Base-by-base conservation (phyloP, 305 asterid species). In the Fraxinus xanthoxyloides region DNA sequence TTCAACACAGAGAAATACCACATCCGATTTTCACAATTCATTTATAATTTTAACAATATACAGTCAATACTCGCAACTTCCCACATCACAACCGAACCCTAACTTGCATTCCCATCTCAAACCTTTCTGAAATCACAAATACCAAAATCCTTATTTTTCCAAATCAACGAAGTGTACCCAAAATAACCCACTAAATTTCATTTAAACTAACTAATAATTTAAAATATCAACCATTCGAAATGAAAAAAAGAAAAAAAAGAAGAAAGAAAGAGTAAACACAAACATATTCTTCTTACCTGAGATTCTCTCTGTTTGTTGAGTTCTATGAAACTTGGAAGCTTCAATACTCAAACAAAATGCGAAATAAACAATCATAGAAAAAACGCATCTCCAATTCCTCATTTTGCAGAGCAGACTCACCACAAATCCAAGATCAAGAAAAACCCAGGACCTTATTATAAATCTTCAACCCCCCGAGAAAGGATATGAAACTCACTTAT, bases 91-190 rank as follows among this genome's bases (percentile, higher is more conserved):
- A 75, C 28, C 9, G 23, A 75, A 19, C 63, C 65, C 51, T 32
- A 65, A 15, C 40, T 24, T 61, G 74, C 76, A 79, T 35, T 35
- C 72, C 77, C 40, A 34, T 67, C 56, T 26, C 43, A 79, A 82
- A 80, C 82, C 61, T 32, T 38, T 5, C 82, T n/a, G 31, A 77
- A 54, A 69, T 80, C 79, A 34, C 7, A 26, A 24, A 28, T 77
- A 67, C 36, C 70, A 75, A 69, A 23, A 69, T 6, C 65, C 67
- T 8, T 8, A 77, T 48, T 21, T 77, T 32, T 78, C 31, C 82
- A 26, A 77, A 82, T 46, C 72, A 63, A 63, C 34, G 7, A 12
- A 59, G 15, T 59, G 30, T 5, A 21, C 30, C 12, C 28, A 59
- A 26, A 13, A 30, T 3, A 67, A 67, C 5, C 74, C 34, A 28